Conservation (phyloP, 805 yeast genomes). For the Candida nitratophila region DNA sequence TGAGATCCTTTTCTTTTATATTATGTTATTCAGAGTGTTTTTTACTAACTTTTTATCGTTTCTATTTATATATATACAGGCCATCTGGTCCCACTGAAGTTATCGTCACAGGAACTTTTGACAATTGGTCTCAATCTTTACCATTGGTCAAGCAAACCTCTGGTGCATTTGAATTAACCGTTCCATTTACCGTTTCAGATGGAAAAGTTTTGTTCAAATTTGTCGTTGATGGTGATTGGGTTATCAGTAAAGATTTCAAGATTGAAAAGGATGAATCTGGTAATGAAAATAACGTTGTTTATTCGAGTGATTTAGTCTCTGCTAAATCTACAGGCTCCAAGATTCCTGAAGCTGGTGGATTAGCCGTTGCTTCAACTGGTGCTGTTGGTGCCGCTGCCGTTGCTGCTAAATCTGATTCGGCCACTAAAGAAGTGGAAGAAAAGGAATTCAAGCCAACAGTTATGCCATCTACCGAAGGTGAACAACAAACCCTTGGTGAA, state of each 20-base stretch:
- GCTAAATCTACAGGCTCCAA: slow-evolving; percentile 18
- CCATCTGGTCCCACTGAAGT: slow-evolving; percentile 32
- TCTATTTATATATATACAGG: slow-evolving; percentile 11
- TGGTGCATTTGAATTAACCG: slow-evolving; percentile 25
- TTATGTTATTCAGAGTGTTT: neutral
- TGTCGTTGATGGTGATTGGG: slow-evolving; percentile 58
- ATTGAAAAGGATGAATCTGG: slow-evolving; percentile 43
- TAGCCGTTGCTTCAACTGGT: slow-evolving; percentile 20
- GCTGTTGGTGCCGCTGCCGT: slow-evolving; percentile 10
- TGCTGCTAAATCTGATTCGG: slow-evolving; percentile 7
- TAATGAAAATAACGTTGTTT: slow-evolving; percentile 44
- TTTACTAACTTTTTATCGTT: neutral
- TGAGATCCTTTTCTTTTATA: neutral
- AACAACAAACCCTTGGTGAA: slow-evolving; percentile 47
- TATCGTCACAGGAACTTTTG: slow-evolving; percentile 55
- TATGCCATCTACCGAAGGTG: slow-evolving; percentile 36
- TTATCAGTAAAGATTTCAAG: slow-evolving; percentile 30
- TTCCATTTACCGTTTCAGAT: slow-evolving; percentile 17
- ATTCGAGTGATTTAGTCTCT: slow-evolving; percentile 27
- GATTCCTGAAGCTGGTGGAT: slow-evolving; percentile 44
- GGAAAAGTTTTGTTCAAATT: slow-evolving; percentile 39
- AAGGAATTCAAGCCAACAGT: slow-evolving; percentile 31
- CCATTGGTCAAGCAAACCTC: slow-evolving; percentile 38
- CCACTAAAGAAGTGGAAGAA: slow-evolving; percentile 10
- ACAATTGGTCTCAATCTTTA: slow-evolving; percentile 46